Evolutionary conservation across 83 land plant species (phyloP), one percentile per base, ranked within the genome.

Genomic region (Thuja plicata): DNA sequence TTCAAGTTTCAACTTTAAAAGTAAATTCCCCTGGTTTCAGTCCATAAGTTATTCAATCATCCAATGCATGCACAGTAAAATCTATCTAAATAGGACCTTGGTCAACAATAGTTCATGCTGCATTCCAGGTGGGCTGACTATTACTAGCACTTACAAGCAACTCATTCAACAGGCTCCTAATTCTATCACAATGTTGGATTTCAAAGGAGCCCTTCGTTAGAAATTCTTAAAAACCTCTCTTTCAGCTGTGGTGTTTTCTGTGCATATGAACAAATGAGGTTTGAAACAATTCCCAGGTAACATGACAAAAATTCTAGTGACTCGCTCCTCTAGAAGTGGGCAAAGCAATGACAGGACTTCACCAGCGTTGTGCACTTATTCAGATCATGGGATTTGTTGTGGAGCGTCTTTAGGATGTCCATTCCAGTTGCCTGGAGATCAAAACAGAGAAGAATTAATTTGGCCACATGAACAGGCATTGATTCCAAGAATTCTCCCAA

Each of bases 341-440:
- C 37, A 15, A 71, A 27, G 30, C 83, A 71, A 8, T 50, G 21
- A 78, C 88, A 89, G 5, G 90, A 54, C 38, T 89, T 88, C 55
- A 89, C 30, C 57, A 66, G 37, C 40, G 90, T n/a, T n/a, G 88
- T 37, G 66, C 94, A 93, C 2, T 86, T 37, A 27, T 62, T 41
- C 74, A 92, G 85, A 30, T 91, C 88, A 32, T 82, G 86, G 13
- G 92, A 89, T 19, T 88, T 84, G 71, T 88, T 35, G 5, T 41
- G 87, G 5, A 93, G 88, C 2, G 94, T 91, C 86, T 89, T 87
- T 37, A 91, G 88, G 24, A 95, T 88, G 82, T 94, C 94, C 40
- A 91, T 80, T 21, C 90, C 91, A 10, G 96, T 94, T 88, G 94
- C 87, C 24, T 89, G 54, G 48, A 95, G 92, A 90, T 95, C 95